Conservation (phyloP, 2,329 filamentous ascomycete genomes). For the Ceratocystis cacaofunesta region DNA sequence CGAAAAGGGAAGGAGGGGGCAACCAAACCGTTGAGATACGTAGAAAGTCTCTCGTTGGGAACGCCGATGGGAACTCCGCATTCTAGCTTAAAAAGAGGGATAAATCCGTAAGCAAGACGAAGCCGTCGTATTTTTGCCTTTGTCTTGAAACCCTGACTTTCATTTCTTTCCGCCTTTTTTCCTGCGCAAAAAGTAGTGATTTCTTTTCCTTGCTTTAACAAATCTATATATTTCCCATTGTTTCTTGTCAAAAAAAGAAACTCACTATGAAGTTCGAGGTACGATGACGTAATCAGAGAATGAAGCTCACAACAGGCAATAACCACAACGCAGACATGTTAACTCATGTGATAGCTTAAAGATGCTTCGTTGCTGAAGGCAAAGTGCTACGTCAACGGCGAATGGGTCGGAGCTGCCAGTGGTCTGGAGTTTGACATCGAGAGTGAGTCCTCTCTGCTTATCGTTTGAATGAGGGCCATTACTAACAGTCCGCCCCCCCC, state of each 20-base stretch:
- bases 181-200: neutral
- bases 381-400: slow-evolving; percentile 58
- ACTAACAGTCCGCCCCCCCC: neutral
- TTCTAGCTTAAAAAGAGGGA: neutral
- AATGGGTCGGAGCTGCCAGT: slow-evolving; percentile 59
- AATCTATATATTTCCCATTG: neutral
- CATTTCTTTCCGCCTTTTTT: neutral
- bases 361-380: slow-evolving; percentile 54
- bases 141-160: neutral
- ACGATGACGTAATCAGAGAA: neutral
- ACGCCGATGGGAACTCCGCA: neutral
- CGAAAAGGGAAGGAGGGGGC: neutral
- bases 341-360: slow-evolving; percentile 33
- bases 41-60: neutral
- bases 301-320: neutral
- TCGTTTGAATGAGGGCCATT: neutral
- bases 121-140: neutral
- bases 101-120: neutral
- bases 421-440: slow-evolving; percentile 60
- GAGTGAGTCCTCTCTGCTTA: slow-evolving; percentile 28
- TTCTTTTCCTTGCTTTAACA: slow-evolving; percentile 1
- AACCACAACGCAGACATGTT: neutral
- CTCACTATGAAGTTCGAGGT: slow-evolving; percentile 11
- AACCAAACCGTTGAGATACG: neutral
- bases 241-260: neutral